Base-by-base conservation (phyloP, 2,329 filamentous ascomycete species). In the Pyrenophora graminea region DNA sequence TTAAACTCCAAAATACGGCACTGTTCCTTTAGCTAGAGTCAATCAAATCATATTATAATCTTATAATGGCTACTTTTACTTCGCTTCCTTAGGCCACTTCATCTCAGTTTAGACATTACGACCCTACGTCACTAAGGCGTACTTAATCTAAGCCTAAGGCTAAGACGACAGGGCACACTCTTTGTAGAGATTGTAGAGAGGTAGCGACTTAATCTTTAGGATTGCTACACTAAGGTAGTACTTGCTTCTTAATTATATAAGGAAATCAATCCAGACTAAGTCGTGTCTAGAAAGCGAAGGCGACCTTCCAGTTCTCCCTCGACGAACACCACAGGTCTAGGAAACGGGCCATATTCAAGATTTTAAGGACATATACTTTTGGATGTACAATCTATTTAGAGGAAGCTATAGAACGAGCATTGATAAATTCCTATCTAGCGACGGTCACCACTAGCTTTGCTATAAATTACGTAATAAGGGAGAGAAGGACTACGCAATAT, bases 11-110 rank as follows among this genome's bases (percentile, higher is more conserved):
- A 17, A 8, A 25, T 18, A 37, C n/a, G 8, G 13, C 18, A 21
- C 36, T 34, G 2, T 47, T 8, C 33, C 10, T 12, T 51, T 10
- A 38, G 18, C 32, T 8, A 41, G 30, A 51, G 12, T 46, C 37
- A 2, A 51, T 51, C 15, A 51, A 13, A 51, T 51, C 7, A 7
- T 38, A 36, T 40, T 2, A 25, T 10, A 34, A 36, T 40, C 44
- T 23, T 6, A 47, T 4, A 38, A 47, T 47, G 6, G 44, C 44
- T 47, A 39, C 36, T 2, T 46, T 46, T 46, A 46, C 44, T 47
- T 47, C 10, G 4, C 36, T 47, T 47, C 10, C 44, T 47, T 6
- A 27, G 19, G 4, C 37, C 2, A 21, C 19, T 47, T 34, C 1
- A 47, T 40, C 10, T 34, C 0, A 34, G 37, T 47, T 47, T 6